Conservation (phyloP, 176 grass and related monocot species). For the Oryza longistaminata region DNA sequence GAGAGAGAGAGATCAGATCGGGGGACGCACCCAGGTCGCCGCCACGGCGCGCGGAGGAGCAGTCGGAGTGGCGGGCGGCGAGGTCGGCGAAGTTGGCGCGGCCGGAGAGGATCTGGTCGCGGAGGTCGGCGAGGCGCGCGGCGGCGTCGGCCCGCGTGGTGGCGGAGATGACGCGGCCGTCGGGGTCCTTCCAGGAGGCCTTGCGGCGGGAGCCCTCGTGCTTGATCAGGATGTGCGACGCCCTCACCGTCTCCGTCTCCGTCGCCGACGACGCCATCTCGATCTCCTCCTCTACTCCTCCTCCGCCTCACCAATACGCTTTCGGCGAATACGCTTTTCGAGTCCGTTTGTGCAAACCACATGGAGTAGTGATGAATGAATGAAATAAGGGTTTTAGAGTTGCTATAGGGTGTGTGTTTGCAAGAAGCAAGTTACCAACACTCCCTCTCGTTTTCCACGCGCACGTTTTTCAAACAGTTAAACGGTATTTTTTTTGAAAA, state of each 20-base stretch:
- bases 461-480: no score
- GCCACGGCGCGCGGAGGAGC: conserved; percentile 67
- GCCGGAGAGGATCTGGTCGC: conserved; percentile 54
- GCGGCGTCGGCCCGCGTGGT: conserved; percentile 48
- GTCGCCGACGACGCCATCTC: conserved; percentile 25
- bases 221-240: conserved; percentile 88
- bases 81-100: conserved; percentile 53
- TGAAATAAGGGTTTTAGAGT: no score
- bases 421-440: no score
- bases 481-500: no score
- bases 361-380: no score
- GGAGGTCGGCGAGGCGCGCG: conserved; percentile 49
- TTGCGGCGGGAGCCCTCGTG: conserved; percentile 79
- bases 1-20: background rate
- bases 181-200: conserved; percentile 78
- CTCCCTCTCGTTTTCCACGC: no score
- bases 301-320: no score
- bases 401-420: no score
- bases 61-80: conserved; percentile 70
- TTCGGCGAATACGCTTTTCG: no score
- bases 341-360: no score
- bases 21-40: conserved; percentile 55
- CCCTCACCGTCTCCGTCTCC: conserved; percentile 46
- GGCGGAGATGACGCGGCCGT: conserved; percentile 60
- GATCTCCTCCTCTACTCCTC: no score